Evolutionary conservation across 768 basidiomycete species (phyloP), one percentile per base, ranked within the genome.

Genomic region (Macrolepiota dolichaula): DNA sequence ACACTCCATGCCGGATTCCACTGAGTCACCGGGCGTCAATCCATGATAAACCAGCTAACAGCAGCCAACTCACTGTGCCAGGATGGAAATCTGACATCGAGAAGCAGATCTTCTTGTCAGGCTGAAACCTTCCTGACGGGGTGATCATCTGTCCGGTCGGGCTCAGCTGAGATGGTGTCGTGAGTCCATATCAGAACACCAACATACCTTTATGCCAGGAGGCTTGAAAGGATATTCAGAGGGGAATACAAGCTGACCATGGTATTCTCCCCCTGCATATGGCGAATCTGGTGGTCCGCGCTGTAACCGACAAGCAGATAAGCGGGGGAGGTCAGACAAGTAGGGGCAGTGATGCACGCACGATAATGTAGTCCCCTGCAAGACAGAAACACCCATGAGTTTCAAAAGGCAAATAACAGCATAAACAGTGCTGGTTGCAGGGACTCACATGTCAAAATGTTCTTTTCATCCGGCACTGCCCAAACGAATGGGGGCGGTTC

Each of bases 1-100:
- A 96, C 92, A 68, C 91, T 93, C 94, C 94, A 96, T 1, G 94
- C 92, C 5, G 94, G 94, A 72, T 95, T 95, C 94, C 94, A 95
- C 91, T 94, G 62, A 37, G 40, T 24, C 32, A 42, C 49, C 44
- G 55, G 49, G 57, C 46, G 61, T 64, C 35, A 62, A 46, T 50
- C 40, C 55, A 35, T 25, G 22, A 19, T 46, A 52, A 2, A 56
- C 36, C 42, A 55, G 4, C 56, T 49, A 37, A 29, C 25, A 55
- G 46, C 63, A 51, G 22, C 17, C 24, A 2, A 83, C 90, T 71
- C 66, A 93, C 92, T 12, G 91, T 84, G 63, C 92, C 92, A 0
- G 94, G 92, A 69, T 95, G 94, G 70, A 94, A 95, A 73, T 95
- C 93, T 3, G 93, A 94, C 94, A 98, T 97, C 24, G 94, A 96